Evolutionary conservation across 768 basidiomycete species (phyloP).

Genomic region (Russula virescens): DNA sequence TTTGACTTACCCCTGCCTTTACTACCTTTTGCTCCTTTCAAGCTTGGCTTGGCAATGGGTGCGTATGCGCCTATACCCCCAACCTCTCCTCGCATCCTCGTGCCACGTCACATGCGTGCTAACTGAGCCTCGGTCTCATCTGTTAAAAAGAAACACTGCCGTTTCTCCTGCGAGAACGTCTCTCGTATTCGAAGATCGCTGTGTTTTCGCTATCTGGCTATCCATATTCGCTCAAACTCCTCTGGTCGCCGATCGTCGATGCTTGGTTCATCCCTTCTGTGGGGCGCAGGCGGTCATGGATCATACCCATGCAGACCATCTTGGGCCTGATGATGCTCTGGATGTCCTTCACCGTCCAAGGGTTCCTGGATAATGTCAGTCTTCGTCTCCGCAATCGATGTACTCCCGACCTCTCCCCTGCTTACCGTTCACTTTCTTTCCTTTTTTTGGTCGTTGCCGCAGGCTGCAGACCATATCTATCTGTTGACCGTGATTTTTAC

Average conservation of each 20-base stretch:
- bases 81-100: constrained; percentile 42
- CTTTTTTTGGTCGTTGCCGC: neutral
- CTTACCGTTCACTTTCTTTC: too few relatives aligned
- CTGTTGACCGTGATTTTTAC: constrained; percentile 86
- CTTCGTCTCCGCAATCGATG: constrained; percentile 17
- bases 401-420: too few relatives aligned
- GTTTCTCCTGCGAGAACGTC: constrained; percentile 89
- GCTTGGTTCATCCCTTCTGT: constrained; percentile 73
- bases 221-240: constrained; percentile 92
- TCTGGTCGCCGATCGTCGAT: constrained; percentile 98
- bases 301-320: constrained; percentile 91
- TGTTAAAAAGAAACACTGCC: constrained; percentile 74
- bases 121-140: neutral
- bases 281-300: constrained; percentile 96
- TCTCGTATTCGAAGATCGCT: constrained; percentile 95
- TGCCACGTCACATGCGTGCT: constrained; percentile 53
- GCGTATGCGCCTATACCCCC: neutral
- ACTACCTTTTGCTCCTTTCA: too few relatives aligned
- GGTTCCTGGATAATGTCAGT: constrained; percentile 69
- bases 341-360: constrained; percentile 67
- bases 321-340: constrained; percentile 81
- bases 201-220: constrained; percentile 89
- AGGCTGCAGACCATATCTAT: constrained; percentile 78
- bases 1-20: too few relatives aligned
- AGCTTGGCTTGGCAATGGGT: constrained; percentile 24